A percentile compares a stretch with the other conserved stretches of the same genome.
Evolutionary conservation across 2,329 filamentous ascomycete genomes (phyloP).

Genomic region (Alternaria tenuissima): DNA sequence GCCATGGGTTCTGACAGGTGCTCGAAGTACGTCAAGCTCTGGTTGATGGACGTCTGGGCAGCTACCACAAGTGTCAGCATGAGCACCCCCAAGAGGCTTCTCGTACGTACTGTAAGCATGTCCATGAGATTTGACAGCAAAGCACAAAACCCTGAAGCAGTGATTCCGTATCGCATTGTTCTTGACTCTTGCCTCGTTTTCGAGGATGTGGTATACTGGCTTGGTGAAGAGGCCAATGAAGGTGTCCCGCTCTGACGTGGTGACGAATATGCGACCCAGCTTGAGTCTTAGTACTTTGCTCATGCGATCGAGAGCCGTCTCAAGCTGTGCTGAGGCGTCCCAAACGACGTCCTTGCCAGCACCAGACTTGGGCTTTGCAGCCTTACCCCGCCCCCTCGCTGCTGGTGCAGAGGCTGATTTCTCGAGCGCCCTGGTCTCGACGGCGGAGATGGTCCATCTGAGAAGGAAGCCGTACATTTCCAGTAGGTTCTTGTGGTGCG

Average conservation of each 20-base stretch:
- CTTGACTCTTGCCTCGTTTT: conserved; percentile 93
- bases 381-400: conserved; percentile 77
- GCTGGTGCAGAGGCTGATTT: conserved; percentile 78
- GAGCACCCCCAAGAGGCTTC: no score
- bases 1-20: conserved; percentile 99
- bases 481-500: conserved; percentile 88
- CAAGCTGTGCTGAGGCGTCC: conserved; percentile 89
- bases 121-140: conserved; percentile 96
- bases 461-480: conserved; percentile 94
- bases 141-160: conserved; percentile 94
- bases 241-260: conserved; percentile 94
- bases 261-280: conserved; percentile 90
- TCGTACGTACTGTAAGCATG: conserved; percentile 85
- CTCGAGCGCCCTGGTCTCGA: conserved; percentile 91
- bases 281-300: conserved; percentile 95
- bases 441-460: conserved; percentile 94
- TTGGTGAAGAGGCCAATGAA: conserved; percentile 92
- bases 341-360: conserved; percentile 75
- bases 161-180: conserved; percentile 91
- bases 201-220: conserved; percentile 90
- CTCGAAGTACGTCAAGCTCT: conserved; percentile 97
- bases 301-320: conserved; percentile 90
- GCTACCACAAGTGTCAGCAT: conserved; percentile 60
- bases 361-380: conserved; percentile 71
- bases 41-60: conserved; percentile 96